Percentiles rank a stretch among this genome's conserved stretches.
Evolutionary conservation across 441 rosid species (phyloP).

Genomic region (Syzygium syzygioides): DNA sequence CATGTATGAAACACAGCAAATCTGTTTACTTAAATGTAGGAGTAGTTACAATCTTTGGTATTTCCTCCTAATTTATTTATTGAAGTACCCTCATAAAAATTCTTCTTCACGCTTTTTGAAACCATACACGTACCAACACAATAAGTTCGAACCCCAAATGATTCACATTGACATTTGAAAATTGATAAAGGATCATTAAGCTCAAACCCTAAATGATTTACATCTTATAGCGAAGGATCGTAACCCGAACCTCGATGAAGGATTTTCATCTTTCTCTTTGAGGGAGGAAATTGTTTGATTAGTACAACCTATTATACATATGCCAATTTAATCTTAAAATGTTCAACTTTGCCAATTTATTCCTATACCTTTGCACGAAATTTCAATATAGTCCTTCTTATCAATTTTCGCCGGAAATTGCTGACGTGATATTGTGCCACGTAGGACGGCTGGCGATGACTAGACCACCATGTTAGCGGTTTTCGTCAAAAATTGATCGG

Average conservation of each 20-base stretch:
- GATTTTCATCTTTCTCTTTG: background rate
- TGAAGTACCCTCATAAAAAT: background rate
- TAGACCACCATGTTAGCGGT: too few relatives aligned
- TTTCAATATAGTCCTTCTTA: fast-evolving
- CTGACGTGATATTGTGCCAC: background rate
- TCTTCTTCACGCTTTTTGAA: background rate
- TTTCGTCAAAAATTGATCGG: too few relatives aligned
- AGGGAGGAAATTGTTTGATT: background rate
- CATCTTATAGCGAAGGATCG: background rate
- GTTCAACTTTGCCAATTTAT: background rate
- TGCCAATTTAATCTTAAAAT: background rate
- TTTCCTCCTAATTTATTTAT: background rate
- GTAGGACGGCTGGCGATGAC: too few relatives aligned
- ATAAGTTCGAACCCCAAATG: background rate
- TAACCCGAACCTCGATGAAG: background rate
- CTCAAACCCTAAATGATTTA: background rate
- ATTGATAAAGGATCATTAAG: too few relatives aligned
- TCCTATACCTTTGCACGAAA: fast-evolving
- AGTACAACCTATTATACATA: background rate
- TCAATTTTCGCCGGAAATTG: background rate
- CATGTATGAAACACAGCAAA: background rate
- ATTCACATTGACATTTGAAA: too few relatives aligned
- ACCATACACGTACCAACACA: background rate
- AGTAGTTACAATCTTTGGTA: background rate
- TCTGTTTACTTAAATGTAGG: too few relatives aligned